Base-by-base conservation (phyloP, 1,284 basidiomycete genomes). In the Gastroboletus turbinatus region DNA sequence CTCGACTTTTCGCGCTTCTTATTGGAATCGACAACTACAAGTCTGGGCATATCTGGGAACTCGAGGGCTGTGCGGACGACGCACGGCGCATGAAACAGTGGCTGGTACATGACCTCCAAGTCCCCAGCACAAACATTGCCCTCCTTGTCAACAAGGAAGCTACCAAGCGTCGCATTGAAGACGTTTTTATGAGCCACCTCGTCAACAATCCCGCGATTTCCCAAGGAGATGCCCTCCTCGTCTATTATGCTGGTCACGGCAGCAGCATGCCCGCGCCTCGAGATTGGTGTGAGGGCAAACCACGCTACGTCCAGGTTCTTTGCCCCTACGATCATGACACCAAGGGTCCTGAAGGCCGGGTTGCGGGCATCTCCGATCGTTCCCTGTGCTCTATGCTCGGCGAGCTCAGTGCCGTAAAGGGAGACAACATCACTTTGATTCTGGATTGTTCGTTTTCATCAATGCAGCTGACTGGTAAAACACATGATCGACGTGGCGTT, bases 181-280 rank as follows among this genome's bases (percentile, higher is more conserved):
- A 82, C 60, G 72, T 67, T 3, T 82, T 88, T 63, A 79, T 79
- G 74, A 71, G 71, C 5, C 84, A 87, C 60, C 75, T 88, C 38
- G 71, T 82, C 59, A 80, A 82, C 63, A 87, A 88, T 62, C 71
- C 78, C 13, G 70, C 69, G 27, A 84, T 88, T 50, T 76, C 81
- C 38, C 70, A 67, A 29, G 85, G 81, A 17, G 85, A 88, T 56
- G 81, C 85, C 32, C 78, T 88, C 42, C 62, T 88, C 57, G 68
- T 88, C 52, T 88, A 85, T 63, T 88, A 85, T 62, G 83, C 87
- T 35, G 85, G 86, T 19, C 85, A 87, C 63, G 86, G 86, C 17
- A 83, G 81, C 64, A 76, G 71, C 51, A 66, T 83, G 39, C 66
- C 72, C 17, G 79, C 83, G 25, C 85, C 85, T 48, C 67, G 72